These are phyloP conservation scores for Verticillium dahliae DNA, from an alignment of 2,329 filamentous ascomycete species.

Conservation along the genomic window DNA sequence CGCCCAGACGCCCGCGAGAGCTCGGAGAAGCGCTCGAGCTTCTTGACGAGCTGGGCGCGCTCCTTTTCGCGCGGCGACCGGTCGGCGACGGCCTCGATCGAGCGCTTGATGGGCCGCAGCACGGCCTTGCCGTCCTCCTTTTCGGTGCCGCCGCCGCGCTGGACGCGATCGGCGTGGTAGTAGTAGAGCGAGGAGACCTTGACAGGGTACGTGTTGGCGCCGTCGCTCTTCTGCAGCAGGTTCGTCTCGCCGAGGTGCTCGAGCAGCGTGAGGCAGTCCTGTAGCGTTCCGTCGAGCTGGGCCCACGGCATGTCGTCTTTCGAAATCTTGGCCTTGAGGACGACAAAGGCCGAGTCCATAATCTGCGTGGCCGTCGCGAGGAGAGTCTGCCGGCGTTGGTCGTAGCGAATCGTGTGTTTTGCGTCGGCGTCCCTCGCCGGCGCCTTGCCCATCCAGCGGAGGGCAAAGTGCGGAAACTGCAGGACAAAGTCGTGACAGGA, in stretches of 20 bases:
- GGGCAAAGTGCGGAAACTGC: conserved; percentile 52
- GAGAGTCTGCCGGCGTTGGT: conserved; percentile 50
- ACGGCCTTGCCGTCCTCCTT: conserved; percentile 34
- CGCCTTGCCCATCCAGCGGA: conserved; percentile 55
- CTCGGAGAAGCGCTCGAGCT: conserved; percentile 62
- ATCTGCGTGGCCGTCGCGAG: conserved; percentile 46
- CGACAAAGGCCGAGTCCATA: conserved; percentile 54
- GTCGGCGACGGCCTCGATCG: conserved; percentile 55
- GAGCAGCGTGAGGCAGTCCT: conserved; percentile 48
- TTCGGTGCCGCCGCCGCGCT: conserved; percentile 17
- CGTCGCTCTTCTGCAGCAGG: conserved; percentile 17
- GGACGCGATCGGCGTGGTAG: conserved; percentile 36
- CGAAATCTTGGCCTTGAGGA: conserved; percentile 46
- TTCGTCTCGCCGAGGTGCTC: conserved; percentile 41
- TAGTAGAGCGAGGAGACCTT: conserved; percentile 70
- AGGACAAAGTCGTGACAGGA: conserved; percentile 51
- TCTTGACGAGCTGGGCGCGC: conserved; percentile 53
- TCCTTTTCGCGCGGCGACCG: conserved; percentile 48
- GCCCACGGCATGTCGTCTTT: conserved; percentile 44
- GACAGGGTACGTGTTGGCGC: conserved; percentile 43
- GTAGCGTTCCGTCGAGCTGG: conserved; percentile 47
- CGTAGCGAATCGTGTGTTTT: conserved; percentile 54
- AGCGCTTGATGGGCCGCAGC: conserved; percentile 54
- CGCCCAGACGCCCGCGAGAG: conserved; percentile 47
- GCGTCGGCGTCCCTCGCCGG: conserved; percentile 43